Base-by-base conservation (phyloP, 2,329 filamentous ascomycete species). In the Curvularia lunata region DNA sequence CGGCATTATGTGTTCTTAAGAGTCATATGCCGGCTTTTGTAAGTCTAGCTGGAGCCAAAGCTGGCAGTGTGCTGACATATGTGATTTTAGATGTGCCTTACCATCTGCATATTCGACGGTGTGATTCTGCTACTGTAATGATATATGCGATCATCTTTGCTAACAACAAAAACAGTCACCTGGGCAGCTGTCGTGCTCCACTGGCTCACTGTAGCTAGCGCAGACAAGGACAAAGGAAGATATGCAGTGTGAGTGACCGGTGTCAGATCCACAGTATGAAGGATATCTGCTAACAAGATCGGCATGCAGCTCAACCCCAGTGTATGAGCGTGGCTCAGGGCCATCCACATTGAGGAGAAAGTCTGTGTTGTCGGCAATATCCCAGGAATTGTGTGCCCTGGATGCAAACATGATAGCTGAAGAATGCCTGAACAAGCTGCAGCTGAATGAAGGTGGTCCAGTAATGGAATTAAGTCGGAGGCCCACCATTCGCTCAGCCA, bases 81-180 rank as follows among this genome's bases (percentile, higher is more conserved):
- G 30, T 3, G 12, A 7, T 19, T n/a, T 6, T 37, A 59, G 57
- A 18, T 80, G 4, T 80, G 78, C 55, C 71, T 79, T 49, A 74
- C 69, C 0, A 63, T 77, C 1, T 81, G 79, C 63, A 76, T 71
- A 1, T 59, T 77, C 10, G 78, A 81, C 55, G 71, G 78, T 80
- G 65, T 38, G 73, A 61, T 21, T 1, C 5, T 41, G 18, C 27
- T 34, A 7, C 13, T 42, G 18, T 18, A 23, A 6, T 37, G 27
- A 46, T 4, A 21, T 21, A n/a, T 8, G 25, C 27, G 6, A 13
- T 10, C n/a, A 8, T 25, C n/a, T 19, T 18, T 41, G 13, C 52
- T 58, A 21, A 58, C 52, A n/a, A 27, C 5, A 43, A 45, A 27
- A 37, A 19, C 16, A 77, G 75, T 77, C 1, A 76, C 75, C 5